These are phyloP conservation scores for Cordyceps cicadae DNA, from an alignment of 2,329 filamentous ascomycete species.

Conservation along the genomic window DNA sequence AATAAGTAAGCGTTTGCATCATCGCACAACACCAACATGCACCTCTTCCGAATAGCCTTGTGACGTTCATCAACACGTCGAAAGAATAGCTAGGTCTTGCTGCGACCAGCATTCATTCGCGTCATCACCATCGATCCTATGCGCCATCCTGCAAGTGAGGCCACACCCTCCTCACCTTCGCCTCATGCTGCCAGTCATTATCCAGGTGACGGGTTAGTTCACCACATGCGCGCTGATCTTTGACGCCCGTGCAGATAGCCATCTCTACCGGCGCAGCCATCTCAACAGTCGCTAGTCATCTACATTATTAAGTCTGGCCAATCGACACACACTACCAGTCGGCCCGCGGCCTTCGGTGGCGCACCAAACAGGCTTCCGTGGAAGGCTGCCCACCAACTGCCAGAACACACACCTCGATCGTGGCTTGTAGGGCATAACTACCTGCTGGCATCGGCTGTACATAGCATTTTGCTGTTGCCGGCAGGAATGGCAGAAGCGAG, in stretches of 20 bases:
- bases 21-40: background rate
- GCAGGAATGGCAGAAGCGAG: background rate
- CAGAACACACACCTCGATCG: background rate
- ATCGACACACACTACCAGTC: conserved; percentile 2
- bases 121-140: background rate
- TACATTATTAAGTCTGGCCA: background rate
- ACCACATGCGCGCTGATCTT: conserved; percentile 7
- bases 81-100: background rate
- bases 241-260: background rate
- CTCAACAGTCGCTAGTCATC: background rate
- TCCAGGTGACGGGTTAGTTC: conserved; percentile 7
- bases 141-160: background rate
- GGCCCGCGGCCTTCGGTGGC: conserved; percentile 3
- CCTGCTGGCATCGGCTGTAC: background rate
- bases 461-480: background rate
- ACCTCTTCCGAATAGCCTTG: background rate
- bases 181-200: background rate
- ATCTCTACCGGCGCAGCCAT: background rate
- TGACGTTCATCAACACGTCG: background rate
- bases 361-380: background rate
- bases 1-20: conserved; percentile 2
- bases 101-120: background rate
- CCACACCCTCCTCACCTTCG: background rate
- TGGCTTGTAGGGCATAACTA: background rate
- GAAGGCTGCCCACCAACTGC: background rate